Base-by-base conservation (phyloP, 208 protist genomes). In the Trypanosoma grayi region DNA sequence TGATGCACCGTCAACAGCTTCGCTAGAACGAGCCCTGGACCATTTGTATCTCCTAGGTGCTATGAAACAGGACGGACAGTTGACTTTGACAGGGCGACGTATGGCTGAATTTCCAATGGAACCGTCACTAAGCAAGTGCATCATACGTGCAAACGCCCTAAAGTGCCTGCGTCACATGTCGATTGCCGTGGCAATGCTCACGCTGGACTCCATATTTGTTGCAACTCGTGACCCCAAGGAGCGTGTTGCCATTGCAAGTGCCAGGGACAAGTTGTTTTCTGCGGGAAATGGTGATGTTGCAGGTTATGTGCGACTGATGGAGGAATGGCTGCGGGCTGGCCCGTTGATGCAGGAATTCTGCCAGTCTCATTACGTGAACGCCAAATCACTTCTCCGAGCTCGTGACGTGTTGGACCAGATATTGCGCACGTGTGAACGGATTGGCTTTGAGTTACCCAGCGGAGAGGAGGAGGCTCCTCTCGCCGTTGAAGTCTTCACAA, bases 51-150 rank as follows among this genome's bases (percentile, higher is more conserved):
- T 99, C 52, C 81, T 99, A 2, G 98, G 98, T 10, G 98, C 98
- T 0, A 90, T 99, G 66, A 97, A 99, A 70, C 92, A 98, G 30
- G 93, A 99, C 24, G 98, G 98, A 14, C 72, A 96, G 1, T 81
- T 99, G 0, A 99, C 98, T 5, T 79, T 94, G 11, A 81, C 96
- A 1, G 98, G 98, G 0, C 50, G 83, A n/a, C 92, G 93, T 36
- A 99, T 99, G 98, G 77, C 97, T 4, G 97, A 99, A 72, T 99
- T 99, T 66, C 98, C 99, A 59, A 73, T 99, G 55, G 98, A 99
- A 55, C 98, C 99, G 24, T 97, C 98, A 66, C 74, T 99, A 4
- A 90, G 95, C 39, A 99, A 99, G 72, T 87, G 87, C 59, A 76
- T 98, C 36, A 73, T 97, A 53, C 75, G 72, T 8, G 81, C 79